phyloP scores from a whole-genome alignment of 768 basidiomycete genomes.

The Boletus barrowsii region DNA sequence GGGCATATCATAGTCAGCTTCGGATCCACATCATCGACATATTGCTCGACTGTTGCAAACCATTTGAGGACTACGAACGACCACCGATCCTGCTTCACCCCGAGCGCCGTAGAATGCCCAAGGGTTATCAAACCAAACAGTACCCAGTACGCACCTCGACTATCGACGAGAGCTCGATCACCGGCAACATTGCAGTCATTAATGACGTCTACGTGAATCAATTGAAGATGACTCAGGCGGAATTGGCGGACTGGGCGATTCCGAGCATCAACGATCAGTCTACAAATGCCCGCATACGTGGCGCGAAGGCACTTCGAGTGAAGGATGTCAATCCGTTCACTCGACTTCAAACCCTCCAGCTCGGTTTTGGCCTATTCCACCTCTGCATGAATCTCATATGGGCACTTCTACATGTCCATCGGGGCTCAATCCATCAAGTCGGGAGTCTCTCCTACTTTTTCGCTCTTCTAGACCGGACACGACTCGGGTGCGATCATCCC shows the following conservation, averaged over 20 bases:
- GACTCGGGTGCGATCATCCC: not conserved
- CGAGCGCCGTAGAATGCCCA: not conserved
- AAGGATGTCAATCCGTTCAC: not conserved
- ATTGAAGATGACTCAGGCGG: not conserved
- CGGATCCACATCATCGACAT: not conserved
- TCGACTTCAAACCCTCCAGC: not conserved
- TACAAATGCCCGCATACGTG: not conserved
- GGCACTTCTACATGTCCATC: not conserved
- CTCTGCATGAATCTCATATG: not conserved
- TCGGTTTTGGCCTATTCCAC: not conserved
- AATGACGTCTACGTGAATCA: not conserved
- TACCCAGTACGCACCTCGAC: not conserved
- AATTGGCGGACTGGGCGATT: not conserved
- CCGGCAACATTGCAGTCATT: not conserved
- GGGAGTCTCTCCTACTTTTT: not conserved
- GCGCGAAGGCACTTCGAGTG: not conserved
- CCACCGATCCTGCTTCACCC: not conserved
- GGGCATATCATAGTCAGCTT: not conserved
- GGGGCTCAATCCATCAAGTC: not conserved
- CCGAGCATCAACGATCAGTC: slow-evolving; percentile 1
- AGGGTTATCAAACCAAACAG: not conserved
- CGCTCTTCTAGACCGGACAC: not conserved
- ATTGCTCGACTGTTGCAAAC: not conserved
- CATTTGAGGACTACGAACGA: not conserved
- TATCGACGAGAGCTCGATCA: not conserved